phyloP scores from a whole-genome alignment of 2,329 filamentous ascomycete genomes.

The Annulohypoxylon truncatum region DNA sequence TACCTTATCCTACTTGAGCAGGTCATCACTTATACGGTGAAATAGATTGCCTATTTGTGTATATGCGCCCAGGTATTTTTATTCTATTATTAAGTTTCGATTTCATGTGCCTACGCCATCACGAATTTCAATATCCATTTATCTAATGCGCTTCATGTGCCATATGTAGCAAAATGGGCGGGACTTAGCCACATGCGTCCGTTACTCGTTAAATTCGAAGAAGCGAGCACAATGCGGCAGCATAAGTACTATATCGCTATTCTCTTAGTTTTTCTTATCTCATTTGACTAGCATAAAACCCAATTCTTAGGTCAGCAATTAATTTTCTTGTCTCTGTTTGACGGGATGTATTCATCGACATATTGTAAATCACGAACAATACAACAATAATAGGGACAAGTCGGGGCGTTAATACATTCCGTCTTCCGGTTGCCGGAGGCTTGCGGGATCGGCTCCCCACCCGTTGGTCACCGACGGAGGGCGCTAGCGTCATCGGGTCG shows the following conservation, averaged over 20 bases:
- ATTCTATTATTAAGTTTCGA: background rate
- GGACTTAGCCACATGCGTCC: background rate
- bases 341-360: background rate
- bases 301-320: background rate
- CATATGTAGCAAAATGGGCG: background rate
- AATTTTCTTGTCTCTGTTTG: background rate
- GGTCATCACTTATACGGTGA: background rate
- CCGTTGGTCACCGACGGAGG: constrained; percentile 46
- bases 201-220: background rate
- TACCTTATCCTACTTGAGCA: background rate
- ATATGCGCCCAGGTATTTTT: background rate
- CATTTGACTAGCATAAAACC: background rate
- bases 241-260: too few species aligned
- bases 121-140: background rate
- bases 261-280: background rate
- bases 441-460: constrained; percentile 29
- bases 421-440: constrained; percentile 32
- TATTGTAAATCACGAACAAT: background rate
- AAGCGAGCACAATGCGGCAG: background rate
- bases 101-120: background rate
- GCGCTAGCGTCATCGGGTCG: constrained; percentile 3
- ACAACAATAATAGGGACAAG: background rate
- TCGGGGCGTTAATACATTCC: background rate
- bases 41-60: background rate
- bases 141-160: background rate